These are phyloP conservation scores for Aspergillus sp. DNA, from an alignment of 2,329 filamentous ascomycete genomes.

Conservation along the genomic window DNA sequence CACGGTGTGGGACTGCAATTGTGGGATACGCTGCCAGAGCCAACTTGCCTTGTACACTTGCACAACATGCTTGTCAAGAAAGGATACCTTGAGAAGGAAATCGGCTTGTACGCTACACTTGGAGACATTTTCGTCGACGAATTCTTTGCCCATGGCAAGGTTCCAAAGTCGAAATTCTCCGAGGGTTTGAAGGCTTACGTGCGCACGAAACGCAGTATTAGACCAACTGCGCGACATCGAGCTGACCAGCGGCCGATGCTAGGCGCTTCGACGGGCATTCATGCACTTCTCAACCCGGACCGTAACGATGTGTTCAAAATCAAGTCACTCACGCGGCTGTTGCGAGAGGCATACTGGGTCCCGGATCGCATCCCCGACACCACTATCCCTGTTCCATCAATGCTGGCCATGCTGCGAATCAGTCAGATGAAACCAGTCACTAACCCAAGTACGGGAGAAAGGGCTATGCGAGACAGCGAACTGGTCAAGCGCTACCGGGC, in stretches of 20 bases:
- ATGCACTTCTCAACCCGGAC: background rate
- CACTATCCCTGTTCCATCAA: background rate
- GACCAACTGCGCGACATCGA: background rate
- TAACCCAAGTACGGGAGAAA: background rate
- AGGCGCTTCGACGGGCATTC: background rate
- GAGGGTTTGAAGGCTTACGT: background rate
- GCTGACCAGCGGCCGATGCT: background rate
- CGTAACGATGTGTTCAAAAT: background rate
- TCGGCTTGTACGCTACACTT: background rate
- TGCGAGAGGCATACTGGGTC: slow-evolving; percentile 1
- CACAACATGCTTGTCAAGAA: slow-evolving; percentile 4
- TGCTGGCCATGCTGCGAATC: background rate
- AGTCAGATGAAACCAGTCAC: background rate
- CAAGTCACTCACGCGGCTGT: background rate
- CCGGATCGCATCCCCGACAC: background rate
- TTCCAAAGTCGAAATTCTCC: background rate
- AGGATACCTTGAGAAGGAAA: background rate
- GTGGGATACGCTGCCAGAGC: background rate
- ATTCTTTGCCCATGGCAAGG: background rate
- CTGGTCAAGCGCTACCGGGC: background rate
- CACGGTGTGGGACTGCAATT: background rate
- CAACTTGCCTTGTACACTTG: background rate
- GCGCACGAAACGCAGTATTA: background rate
- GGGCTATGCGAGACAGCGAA: background rate
- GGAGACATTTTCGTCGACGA: background rate